Evolutionary conservation across 495 filamentous ascomycete species (phyloP), one percentile per base, ranked within the genome.

Genomic region (Lindgomyces ingoldianus): DNA sequence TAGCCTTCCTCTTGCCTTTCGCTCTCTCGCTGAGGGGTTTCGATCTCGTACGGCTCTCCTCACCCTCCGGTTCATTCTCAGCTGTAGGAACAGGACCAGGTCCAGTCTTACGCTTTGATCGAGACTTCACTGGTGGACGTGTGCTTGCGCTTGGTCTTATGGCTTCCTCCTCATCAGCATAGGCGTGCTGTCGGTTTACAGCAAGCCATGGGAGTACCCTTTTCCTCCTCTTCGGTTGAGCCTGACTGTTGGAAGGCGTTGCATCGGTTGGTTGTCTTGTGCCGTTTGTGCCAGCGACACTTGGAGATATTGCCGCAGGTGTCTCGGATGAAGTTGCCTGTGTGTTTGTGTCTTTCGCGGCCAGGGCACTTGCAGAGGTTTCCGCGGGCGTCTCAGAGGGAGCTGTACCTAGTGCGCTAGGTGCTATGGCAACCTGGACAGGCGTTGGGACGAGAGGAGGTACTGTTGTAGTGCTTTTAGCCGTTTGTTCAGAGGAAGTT

Each of bases 11-110:
- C 18, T 60, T 67, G 57, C 57, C 57, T 27, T 10, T 56, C 21
- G 50, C 49, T 52, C 61, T 52, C 16, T 25, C n/a, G 41, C 39
- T 62, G 19, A 26, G 59, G 9, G 12, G 48, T 69, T 74, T 42
- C 0, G 46, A 19, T 42, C n/a, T 16, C 4, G 30, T 27, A 21
- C 19, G 56, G 0, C 71, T 72, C 26, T 50, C 25, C 45, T 46
- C 54, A 4, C 24, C 64, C 58, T 51, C 42, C 8, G 3, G 25
- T 4, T 11, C 30, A 9, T 55, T 3, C 30, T 39, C 52, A 18
- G 4, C 48, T 27, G 12, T 19, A 18, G 19, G 3, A 3, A 36
- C 54, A 36, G 10, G 26, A 12, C 39, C 12, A 27, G 10, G 12
- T 39, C 21, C 25, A 12, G 48, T 25, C 22, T 29, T 3, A 4